A percentile compares a stretch with the other conserved stretches of the same genome.
phyloP scores from a whole-genome alignment of 2,329 filamentous ascomycete species.

The Cryphonectria nitschkei region DNA sequence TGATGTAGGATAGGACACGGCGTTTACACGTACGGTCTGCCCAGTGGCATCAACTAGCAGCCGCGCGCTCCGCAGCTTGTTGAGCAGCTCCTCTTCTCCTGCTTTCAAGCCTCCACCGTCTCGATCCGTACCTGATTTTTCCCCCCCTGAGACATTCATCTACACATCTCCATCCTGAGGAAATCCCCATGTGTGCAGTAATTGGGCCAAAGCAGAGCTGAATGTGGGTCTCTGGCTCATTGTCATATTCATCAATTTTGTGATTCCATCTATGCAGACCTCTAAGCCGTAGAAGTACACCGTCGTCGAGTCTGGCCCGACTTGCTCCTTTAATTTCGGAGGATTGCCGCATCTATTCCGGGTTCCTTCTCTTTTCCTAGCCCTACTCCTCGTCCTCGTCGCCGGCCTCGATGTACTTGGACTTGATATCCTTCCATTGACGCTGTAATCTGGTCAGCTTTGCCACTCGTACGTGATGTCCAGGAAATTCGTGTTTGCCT shows the following conservation, averaged over 20 bases:
- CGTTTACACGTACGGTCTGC: neutral
- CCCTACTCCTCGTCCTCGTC: conserved; percentile 64
- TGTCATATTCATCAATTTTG: conserved; percentile 19
- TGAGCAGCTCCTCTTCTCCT: neutral
- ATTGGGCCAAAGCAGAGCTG: neutral
- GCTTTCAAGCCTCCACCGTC: neutral
- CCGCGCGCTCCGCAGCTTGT: neutral
- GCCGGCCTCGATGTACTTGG: conserved; percentile 75
- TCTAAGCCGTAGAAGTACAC: conserved; percentile 29
- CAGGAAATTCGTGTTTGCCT: conserved; percentile 10
- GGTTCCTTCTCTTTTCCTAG: conserved; percentile 4
- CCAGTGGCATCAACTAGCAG: neutral
- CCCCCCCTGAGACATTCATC: neutral
- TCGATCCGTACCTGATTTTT: neutral
- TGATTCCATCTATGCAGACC: conserved; percentile 25
- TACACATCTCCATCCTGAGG: neutral
- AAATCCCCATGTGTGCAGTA: too few relatives aligned
- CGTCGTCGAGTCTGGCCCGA: neutral
- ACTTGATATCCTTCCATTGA: conserved; percentile 99
- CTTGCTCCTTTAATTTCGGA: neutral
- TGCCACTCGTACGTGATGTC: conserved; percentile 58
- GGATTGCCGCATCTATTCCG: neutral
- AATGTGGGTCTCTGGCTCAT: neutral
- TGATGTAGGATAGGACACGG: neutral
- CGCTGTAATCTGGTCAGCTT: conserved; percentile 61